Evolutionary conservation across 108 stramenopile species (phyloP), one percentile per base, ranked within the genome.

Genomic region (Cylindrotheca fusiformis): DNA sequence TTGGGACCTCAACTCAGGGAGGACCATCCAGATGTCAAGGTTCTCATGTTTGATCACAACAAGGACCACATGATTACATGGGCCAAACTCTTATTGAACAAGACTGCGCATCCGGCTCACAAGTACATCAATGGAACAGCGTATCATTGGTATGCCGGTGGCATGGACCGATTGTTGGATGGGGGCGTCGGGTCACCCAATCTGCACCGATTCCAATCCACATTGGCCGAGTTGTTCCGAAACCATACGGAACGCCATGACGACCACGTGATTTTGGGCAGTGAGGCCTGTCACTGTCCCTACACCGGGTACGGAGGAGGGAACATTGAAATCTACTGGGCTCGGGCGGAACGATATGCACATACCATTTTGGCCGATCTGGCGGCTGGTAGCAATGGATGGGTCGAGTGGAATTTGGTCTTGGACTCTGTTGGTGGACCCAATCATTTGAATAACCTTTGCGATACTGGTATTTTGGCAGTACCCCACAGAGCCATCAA

Each of bases 11-110:
- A 69, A 31, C 58, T 97, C 14, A 49, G 63, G 21, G 41, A 68
- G 45, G 82, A 87, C 26, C 95, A 96, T 66, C 94, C 95, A 2
- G 82, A 92, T 36, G 65, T 95, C 0, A 87, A 91, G 58, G 69
- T 97, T 31, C 62, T 97, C 21, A 82, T 90, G 17, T 97, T 95
- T 78, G 97, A 97, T 75, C 97, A 97, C 76, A 97, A 97, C 76
- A 96, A 95, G 71, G 97, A 97, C 69, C 95, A 96, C 67, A 70
- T 89, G 22, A 71, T 77, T 52, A 70, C 76, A 1, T 96, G 95
- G 95, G 75, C 69, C 0, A 76, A 79, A 14, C 21, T 58, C 12
- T 20, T 93, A 20, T 51, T 93, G 24, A 75, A 81, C 30, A 21
- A 54, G 21, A 71, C 72, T 20, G 36, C 36, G 14, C 56, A 71